phyloP scores from a whole-genome alignment of 208 protist genomes.

The Angomonas ambiguus region DNA sequence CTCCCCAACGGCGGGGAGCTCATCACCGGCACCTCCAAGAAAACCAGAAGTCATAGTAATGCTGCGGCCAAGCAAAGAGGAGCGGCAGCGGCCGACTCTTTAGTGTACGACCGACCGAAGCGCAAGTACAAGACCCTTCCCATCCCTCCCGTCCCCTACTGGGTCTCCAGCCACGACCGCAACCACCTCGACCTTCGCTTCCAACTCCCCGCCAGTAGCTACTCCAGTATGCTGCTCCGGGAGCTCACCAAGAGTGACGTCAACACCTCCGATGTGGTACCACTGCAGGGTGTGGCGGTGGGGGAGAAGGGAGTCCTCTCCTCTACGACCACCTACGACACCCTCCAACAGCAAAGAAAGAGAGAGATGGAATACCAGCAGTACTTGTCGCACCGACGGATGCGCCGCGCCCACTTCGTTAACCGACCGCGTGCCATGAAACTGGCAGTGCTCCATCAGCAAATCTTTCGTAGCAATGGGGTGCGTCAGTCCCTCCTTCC shows the following conservation, averaged over 20 bases:
- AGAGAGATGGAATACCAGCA: conserved; percentile 12
- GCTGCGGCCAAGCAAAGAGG: neutral
- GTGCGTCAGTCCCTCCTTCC: conserved; percentile 72
- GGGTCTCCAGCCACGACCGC: conserved; percentile 57
- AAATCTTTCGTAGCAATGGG: conserved; percentile 81
- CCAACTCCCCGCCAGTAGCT: conserved; percentile 55
- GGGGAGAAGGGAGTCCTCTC: neutral
- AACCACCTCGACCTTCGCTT: conserved; percentile 56
- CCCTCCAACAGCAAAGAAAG: neutral
- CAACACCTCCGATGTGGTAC: conserved; percentile 63
- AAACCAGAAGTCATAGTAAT: neutral
- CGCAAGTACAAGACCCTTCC: conserved; percentile 15
- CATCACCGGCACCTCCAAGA: conserved; percentile 4
- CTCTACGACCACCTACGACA: neutral
- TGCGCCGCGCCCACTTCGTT: conserved; percentile 38
- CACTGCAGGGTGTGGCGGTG: neutral
- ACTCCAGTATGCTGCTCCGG: conserved; percentile 73
- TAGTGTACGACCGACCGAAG: neutral
- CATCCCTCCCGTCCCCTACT: conserved; percentile 58
- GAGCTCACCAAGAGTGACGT: conserved; percentile 86
- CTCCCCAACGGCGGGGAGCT: conserved; percentile 9
- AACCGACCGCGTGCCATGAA: conserved; percentile 56
- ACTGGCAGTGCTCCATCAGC: conserved; percentile 75
- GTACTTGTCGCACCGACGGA: conserved; percentile 52
- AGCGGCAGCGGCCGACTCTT: neutral